Evolutionary conservation across 257 asterid species (phyloP).

Genomic region (Solanum chmielewskii): DNA sequence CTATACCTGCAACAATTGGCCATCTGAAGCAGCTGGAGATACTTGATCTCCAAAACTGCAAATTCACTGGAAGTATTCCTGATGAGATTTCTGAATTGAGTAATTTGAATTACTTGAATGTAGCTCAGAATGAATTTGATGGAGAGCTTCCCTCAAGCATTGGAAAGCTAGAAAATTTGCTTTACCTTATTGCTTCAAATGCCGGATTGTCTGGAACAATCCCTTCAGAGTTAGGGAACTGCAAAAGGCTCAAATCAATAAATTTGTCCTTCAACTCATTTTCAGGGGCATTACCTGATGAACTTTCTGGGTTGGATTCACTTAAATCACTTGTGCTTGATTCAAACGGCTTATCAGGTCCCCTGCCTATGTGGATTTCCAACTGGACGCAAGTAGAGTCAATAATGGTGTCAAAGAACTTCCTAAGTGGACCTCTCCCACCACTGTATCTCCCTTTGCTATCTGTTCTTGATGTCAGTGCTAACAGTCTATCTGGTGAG

Average conservation of each 20-base stretch:
- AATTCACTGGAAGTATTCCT: constrained; percentile 40
- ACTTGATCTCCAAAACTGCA: constrained; percentile 45
- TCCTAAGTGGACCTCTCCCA: constrained; percentile 46
- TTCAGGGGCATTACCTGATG: constrained; percentile 41
- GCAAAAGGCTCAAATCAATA: constrained; percentile 35
- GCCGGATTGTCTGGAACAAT: constrained; percentile 48
- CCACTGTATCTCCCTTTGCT: constrained; percentile 42
- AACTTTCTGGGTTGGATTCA: constrained; percentile 40
- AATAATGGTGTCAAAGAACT: constrained; percentile 41
- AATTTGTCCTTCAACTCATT: constrained; percentile 53
- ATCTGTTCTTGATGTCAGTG: constrained; percentile 35
- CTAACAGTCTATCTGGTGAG: constrained; percentile 52
- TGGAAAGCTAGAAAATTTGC: constrained; percentile 37
- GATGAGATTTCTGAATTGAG: constrained; percentile 32
- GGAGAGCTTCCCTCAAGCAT: constrained; percentile 49
- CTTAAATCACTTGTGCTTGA: constrained; percentile 35
- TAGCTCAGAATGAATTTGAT: constrained; percentile 41
- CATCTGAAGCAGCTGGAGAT: constrained; percentile 27
- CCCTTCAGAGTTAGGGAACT: constrained; percentile 49
- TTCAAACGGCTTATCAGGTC: constrained; percentile 52
- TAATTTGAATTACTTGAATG: constrained; percentile 37
- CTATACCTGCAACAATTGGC: constrained; percentile 36
- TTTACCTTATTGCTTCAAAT: constrained; percentile 34
- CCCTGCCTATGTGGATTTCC: constrained; percentile 63
- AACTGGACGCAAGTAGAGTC: constrained; percentile 45